Conservation (phyloP, 352 stramenopile genomes). For the Blastocystis sp. region DNA sequence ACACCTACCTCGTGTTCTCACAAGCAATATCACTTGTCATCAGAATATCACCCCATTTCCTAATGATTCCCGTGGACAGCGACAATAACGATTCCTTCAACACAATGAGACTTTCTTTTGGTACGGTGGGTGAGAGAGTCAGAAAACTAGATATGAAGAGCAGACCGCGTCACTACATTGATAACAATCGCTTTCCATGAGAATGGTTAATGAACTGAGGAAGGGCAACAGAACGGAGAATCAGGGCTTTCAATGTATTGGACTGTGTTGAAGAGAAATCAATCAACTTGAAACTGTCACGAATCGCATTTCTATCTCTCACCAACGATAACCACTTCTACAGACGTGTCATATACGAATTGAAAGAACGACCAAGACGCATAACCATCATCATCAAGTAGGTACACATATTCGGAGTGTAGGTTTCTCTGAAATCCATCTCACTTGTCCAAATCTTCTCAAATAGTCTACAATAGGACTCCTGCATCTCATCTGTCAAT, state of each 20-base stretch:
- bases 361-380: background rate
- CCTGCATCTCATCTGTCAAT: constrained; percentile 25
- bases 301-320: constrained; percentile 23
- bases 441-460: constrained; percentile 24
- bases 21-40: constrained; percentile 27
- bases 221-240: background rate
- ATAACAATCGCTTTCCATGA: constrained; percentile 7
- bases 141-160: background rate
- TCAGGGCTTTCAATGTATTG: background rate
- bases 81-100: background rate
- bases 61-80: background rate
- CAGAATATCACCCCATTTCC: constrained; percentile 33
- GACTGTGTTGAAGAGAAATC: constrained; percentile 32
- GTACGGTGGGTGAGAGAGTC: background rate
- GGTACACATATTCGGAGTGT: constrained; percentile 37
- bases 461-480: constrained; percentile 9
- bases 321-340: background rate
- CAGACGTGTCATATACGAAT: constrained; percentile 34
- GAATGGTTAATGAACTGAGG: constrained; percentile 18
- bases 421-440: background rate
- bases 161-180: background rate
- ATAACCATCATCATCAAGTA: background rate
- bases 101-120: background rate
- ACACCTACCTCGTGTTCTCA: background rate
- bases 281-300: constrained; percentile 47